Percentiles rank a stretch among this genome's conserved stretches.
Evolutionary conservation across 2,329 filamentous ascomycete species (phyloP).

Genomic region (Coniella vitis): DNA sequence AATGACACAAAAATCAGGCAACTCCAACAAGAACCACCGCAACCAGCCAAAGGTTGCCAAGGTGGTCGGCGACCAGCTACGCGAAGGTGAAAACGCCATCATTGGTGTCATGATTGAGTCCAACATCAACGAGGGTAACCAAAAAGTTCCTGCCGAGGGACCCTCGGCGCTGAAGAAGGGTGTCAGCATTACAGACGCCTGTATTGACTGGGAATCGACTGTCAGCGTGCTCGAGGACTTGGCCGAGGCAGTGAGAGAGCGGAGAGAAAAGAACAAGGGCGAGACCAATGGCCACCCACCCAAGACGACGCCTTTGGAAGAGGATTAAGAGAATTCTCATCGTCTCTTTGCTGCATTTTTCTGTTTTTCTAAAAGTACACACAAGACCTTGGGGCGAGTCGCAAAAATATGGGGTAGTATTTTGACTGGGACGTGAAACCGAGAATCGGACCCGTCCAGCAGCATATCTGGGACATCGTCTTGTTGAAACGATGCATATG

Average conservation of each 20-base stretch:
- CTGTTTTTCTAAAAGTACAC: neutral
- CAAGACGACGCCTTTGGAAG: conserved; percentile 43
- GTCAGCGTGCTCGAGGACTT: conserved; percentile 76
- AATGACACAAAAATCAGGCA: conserved; percentile 48
- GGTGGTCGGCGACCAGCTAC: conserved; percentile 75
- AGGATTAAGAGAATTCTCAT: conserved; percentile 32
- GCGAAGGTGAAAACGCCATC: conserved; percentile 79
- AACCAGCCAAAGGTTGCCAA: conserved; percentile 94
- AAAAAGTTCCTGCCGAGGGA: conserved; percentile 82
- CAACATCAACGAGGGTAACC: conserved; percentile 85
- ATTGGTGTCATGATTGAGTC: conserved; percentile 99
- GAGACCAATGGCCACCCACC: conserved; percentile 25
- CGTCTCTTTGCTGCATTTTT: neutral
- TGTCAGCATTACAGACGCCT: conserved; percentile 92
- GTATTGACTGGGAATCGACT: conserved; percentile 87
- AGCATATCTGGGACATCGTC: no score
- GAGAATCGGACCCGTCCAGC: no score
- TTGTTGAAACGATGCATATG: no score
- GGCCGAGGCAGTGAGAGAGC: conserved; percentile 71
- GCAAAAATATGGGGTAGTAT: no score
- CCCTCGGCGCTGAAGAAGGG: conserved; percentile 74
- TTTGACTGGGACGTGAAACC: no score
- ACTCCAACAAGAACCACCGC: conserved; percentile 94
- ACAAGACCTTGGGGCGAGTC: neutral
- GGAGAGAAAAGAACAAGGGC: conserved; percentile 51